A percentile compares a stretch with the other conserved stretches of the same genome.
phyloP scores from a whole-genome alignment of 306 rosid genomes.

The Oemleria cerasiformis region DNA sequence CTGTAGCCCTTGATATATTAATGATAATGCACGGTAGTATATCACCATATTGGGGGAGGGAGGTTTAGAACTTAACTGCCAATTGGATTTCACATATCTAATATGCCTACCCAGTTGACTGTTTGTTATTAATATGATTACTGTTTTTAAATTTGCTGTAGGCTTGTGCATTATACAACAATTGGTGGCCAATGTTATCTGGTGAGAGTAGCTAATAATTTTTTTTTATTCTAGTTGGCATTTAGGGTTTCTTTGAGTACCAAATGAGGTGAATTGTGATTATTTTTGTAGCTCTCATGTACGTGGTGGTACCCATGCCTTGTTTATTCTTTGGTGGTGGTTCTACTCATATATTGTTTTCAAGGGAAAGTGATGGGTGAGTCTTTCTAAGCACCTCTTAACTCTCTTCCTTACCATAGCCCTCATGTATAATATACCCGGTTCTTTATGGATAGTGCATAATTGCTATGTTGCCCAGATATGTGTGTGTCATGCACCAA shows the following conservation, averaged over 20 bases:
- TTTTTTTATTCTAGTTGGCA: constrained; percentile 17
- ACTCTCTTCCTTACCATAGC: neutral
- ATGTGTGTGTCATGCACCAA: neutral
- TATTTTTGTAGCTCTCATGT: constrained; percentile 84
- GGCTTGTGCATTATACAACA: constrained; percentile 94
- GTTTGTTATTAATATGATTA: neutral
- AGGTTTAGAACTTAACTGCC: neutral
- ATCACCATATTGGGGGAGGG: neutral
- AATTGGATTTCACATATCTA: neutral
- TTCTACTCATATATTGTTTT: constrained; percentile 68
- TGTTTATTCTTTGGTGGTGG: constrained; percentile 98
- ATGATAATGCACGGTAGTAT: neutral
- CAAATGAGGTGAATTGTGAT: constrained; percentile 22
- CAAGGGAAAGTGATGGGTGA: constrained; percentile 72
- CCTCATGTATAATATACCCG: neutral
- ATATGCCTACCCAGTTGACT: constrained; percentile 8
- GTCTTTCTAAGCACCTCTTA: constrained; percentile 20
- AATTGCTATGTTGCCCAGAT: neutral
- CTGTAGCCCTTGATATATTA: neutral
- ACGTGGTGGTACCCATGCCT: constrained; percentile 88
- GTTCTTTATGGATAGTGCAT: neutral
- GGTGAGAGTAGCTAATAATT: constrained; percentile 41
- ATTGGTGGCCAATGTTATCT: constrained; percentile 98
- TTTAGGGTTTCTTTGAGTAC: constrained; percentile 2
- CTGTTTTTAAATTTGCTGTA: constrained; percentile 31